Percentiles rank a stretch among this genome's conserved stretches.
Conservation (phyloP, 306 rosid species). For the Boehmeria nivea region DNA sequence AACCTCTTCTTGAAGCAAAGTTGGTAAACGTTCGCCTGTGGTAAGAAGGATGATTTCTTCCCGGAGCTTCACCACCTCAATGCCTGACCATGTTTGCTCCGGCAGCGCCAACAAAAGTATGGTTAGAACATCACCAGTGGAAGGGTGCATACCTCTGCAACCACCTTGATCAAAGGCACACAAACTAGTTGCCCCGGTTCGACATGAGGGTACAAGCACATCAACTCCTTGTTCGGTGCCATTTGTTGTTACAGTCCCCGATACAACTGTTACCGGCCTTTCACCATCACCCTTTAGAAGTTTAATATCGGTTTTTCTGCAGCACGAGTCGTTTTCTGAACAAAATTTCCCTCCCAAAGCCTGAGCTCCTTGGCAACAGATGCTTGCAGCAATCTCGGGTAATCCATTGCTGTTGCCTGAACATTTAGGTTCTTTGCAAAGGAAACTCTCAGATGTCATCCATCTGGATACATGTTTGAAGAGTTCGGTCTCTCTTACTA, state of each 20-base stretch:
- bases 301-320: conserved; percentile 42
- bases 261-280: conserved; percentile 49
- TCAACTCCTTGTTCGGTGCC: conserved; percentile 60
- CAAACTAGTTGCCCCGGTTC: conserved; percentile 34
- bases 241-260: conserved; percentile 58
- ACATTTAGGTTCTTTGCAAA: conserved; percentile 26
- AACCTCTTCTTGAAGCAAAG: conserved; percentile 81
- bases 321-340: conserved; percentile 30
- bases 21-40: conserved; percentile 44
- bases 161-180: conserved; percentile 48
- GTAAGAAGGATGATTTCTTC: conserved; percentile 42
- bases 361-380: conserved; percentile 71
- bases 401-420: conserved; percentile 28
- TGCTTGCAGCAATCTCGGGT: conserved; percentile 45
- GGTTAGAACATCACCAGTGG: conserved; percentile 65
- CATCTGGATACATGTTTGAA: conserved; percentile 52
- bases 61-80: conserved; percentile 52
- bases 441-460: conserved; percentile 41
- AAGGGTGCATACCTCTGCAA: conserved; percentile 77
- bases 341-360: conserved; percentile 35
- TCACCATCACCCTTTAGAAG: conserved; percentile 36
- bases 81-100: conserved; percentile 58
- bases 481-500: conserved; percentile 55
- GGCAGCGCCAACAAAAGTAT: conserved; percentile 79
- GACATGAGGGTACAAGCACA: conserved; percentile 57